Base-by-base conservation (phyloP, 371 early-diverging fungal species). In the Nematocida ausubeli region DNA sequence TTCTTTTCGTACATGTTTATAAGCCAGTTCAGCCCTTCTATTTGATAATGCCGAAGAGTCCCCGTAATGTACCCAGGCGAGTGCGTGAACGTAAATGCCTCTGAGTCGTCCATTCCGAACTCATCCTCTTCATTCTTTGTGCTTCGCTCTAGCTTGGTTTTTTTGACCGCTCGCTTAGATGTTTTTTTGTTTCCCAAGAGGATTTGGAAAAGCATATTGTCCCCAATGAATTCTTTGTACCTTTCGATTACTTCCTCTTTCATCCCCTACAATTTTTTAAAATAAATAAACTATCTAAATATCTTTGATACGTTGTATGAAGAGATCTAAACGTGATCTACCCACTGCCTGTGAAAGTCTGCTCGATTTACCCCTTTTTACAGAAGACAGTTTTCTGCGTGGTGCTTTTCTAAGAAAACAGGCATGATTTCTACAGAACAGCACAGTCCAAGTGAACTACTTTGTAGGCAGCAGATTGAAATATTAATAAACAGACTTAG, bases 11-110 rank as follows among this genome's bases (percentile, higher is more conserved):
- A 94, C 82, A 95, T 84, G 83, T 91, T 93, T 30, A 92, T 91
- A 19, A 99, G 89, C 99, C 99, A 99, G 83, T 93, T 94, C 30
- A 99, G 88, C 26, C 99, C 99, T 85, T 95, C 92, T 57, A 96
- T 85, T 85, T 99, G 98, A 84, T 97, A 84, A 37, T 81, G 72
- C 47, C 79, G 49, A n/a, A 84, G 58, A n/a, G 72, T 80, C 3
- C 58, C 83, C 63, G 64, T 58, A 32, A 85, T 64, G 62, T 83
- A 85, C 37, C 34, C 58, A 24, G 85, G 85, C 6, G 79, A 81
- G 26, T 54, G 67, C n/a, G 69, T 39, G 69, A 84, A 85, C 19
- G 69, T 58, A 72, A 80, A 84, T 14, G 81, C 55, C 60, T 84
- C 83, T 32, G 57, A 64, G 35, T 56, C 72, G 12, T 70, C 70